Evolutionary conservation across 148 eudicot species (phyloP), one percentile per base, ranked within the genome.

Genomic region (Bassia scoparia): DNA sequence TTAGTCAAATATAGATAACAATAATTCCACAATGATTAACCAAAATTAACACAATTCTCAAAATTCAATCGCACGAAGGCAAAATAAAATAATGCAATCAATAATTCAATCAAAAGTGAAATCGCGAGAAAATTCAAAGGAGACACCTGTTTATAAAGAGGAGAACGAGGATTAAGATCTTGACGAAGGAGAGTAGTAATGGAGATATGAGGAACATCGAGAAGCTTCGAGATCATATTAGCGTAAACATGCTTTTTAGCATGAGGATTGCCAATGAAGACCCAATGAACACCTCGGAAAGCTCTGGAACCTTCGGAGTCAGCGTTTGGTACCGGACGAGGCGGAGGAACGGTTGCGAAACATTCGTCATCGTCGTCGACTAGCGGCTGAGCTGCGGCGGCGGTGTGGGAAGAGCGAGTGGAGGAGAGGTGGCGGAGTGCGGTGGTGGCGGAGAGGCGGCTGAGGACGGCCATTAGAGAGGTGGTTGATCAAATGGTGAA

Each of bases 281-380:
- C 76, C 87, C 87, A 85, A 61, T 82, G 85, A 62, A 85, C 85
- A 17, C 78, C 81, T 54, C 80, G 74, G 60, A 34, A 5, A 35
- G 83, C 70, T 2, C 50, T 26, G 17, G 66, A 66, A 17, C 72
- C 74, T 7, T 77, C 80, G 27, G 79, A 11, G 34, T 77, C 76
- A 30, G 12, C 6, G 71, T 44, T 67, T 21, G 77, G 76, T 27
- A 9, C 2, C 73, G 46, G 53, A 23, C 65, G 72, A 26, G 64
- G 12, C 48, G 80, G 55, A 17, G 59, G 44, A 50, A 29, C 7
- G n/a, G 0, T 50, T 34, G 10, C 65, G 1, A 26, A 52, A 37
- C 50, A 74, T 56, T 20, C 64, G 31, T 56, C 23, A 75, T 84
- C 84, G 73, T 77, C 56, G 61, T 82, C 78, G n/a, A 68, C 68